phyloP scores from a whole-genome alignment of 257 asterid species.

The Orobanche coerulescens region DNA sequence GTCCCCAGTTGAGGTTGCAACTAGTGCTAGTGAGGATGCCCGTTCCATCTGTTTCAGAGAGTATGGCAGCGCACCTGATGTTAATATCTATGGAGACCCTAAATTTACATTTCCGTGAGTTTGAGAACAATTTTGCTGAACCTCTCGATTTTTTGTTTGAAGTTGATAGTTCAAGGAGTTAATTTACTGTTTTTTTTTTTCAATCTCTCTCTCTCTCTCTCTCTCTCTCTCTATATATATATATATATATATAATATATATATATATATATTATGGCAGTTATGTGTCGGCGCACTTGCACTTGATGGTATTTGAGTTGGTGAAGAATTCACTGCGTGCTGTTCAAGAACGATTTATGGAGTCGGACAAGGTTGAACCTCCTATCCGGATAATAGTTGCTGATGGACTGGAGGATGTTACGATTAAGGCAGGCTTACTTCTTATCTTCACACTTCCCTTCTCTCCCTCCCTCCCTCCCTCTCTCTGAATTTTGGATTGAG shows the following conservation, averaged over 20 bases:
- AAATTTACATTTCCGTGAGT: conserved; percentile 73
- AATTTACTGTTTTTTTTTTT: too few relatives aligned
- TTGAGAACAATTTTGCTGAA: too few relatives aligned
- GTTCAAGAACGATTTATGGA: conserved; percentile 81
- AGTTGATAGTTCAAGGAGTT: too few relatives aligned
- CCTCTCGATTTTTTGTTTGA: too few relatives aligned
- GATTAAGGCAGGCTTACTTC: conserved; percentile 50
- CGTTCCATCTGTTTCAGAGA: conserved; percentile 72
- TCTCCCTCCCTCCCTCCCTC: too few relatives aligned
- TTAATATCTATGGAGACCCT: conserved; percentile 81
- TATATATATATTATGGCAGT: too few relatives aligned
- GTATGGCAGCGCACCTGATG: conserved; percentile 84
- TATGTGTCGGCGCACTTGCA: conserved; percentile 92
- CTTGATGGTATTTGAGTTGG: conserved; percentile 92
- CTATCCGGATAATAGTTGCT: conserved; percentile 82
- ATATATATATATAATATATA: too few relatives aligned
- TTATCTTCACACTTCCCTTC: too few relatives aligned
- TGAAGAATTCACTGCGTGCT: conserved; percentile 93
- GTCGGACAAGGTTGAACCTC: conserved; percentile 78
- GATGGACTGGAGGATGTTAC: conserved; percentile 97
- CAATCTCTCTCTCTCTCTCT: too few relatives aligned
- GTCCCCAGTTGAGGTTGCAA: conserved; percentile 88
- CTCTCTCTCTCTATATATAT: too few relatives aligned
- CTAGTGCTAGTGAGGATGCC: conserved; percentile 79
- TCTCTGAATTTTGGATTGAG: background rate